Percentiles rank a stretch among this genome's conserved stretches.
Evolutionary conservation across 495 filamentous ascomycete genomes (phyloP).

Genomic region (Filosporella fistucella): DNA sequence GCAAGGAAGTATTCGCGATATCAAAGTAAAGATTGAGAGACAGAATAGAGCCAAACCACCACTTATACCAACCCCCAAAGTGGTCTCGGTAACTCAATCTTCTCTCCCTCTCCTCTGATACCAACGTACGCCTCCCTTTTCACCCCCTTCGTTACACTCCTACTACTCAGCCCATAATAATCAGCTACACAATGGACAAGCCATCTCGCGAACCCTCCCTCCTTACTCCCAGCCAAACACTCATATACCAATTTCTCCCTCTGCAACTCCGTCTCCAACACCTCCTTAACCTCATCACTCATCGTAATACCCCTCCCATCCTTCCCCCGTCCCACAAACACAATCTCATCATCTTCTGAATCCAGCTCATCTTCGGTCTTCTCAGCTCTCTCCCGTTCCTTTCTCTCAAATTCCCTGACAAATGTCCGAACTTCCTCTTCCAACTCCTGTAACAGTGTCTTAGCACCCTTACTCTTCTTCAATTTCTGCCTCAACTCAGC

Average conservation of each 20-base stretch:
- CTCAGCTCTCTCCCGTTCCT: constrained; percentile 30
- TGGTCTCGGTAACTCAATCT: constrained; percentile 47
- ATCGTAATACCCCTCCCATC: constrained; percentile 52
- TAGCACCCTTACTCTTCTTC: constrained; percentile 66
- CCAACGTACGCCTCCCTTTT: constrained; percentile 89
- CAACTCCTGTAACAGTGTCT: constrained; percentile 59
- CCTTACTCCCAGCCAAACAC: constrained; percentile 63
- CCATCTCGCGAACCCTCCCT: constrained; percentile 87
- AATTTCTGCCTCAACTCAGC: constrained; percentile 60
- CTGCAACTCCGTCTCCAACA: constrained; percentile 41
- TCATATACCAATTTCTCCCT: constrained; percentile 78
- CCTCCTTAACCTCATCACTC: constrained; percentile 53
- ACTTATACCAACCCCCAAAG: constrained; percentile 57
- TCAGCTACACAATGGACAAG: constrained; percentile 87
- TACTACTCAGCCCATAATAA: constrained; percentile 88
- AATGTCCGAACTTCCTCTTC: constrained; percentile 61
- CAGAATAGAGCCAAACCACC: not conserved
- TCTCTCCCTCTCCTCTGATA: constrained; percentile 32
- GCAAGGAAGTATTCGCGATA: not conserved
- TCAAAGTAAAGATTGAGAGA: not conserved
- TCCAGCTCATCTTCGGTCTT: constrained; percentile 47
- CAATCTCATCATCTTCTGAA: constrained; percentile 83
- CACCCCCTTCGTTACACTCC: constrained; percentile 71
- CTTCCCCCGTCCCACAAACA: constrained; percentile 68
- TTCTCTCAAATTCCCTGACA: constrained; percentile 47